Evolutionary conservation across 148 eudicot genomes (phyloP).

Genomic region (Chenopodium formosanum): DNA sequence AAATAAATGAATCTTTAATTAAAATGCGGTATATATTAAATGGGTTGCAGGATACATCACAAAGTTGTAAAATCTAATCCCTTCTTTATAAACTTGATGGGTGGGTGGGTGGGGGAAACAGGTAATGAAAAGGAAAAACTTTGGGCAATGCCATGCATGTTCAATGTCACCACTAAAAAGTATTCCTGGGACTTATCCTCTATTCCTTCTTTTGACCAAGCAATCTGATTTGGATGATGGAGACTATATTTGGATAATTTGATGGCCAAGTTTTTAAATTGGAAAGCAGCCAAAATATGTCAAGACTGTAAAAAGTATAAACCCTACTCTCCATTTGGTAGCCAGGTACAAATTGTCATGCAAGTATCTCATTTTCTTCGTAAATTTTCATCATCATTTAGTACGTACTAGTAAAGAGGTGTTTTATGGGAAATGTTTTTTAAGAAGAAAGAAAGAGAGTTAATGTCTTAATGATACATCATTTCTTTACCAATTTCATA

Average conservation of each 20-base stretch:
- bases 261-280: neutral
- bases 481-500: no score
- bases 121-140: neutral
- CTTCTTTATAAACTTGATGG: neutral
- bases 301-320: neutral
- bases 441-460: no score
- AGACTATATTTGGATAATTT: neutral
- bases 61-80: neutral
- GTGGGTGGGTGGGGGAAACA: neutral
- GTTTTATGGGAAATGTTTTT: no score
- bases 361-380: no score
- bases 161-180: slow-evolving; percentile 14
- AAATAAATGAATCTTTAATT: no score
- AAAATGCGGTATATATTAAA: neutral
- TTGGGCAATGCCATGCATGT: slow-evolving; percentile 1
- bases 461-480: no score
- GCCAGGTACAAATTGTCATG: no score
- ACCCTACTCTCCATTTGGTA: no score
- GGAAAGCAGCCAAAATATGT: neutral
- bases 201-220: slow-evolving; percentile 10
- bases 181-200: slow-evolving; percentile 14
- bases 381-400: no score
- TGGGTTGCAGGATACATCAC: neutral
- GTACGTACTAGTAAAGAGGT: no score
- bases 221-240: slow-evolving; percentile 15